These are phyloP conservation scores for Candida mattraensis DNA, from an alignment of 805 yeast species.

Conservation along the genomic window DNA sequence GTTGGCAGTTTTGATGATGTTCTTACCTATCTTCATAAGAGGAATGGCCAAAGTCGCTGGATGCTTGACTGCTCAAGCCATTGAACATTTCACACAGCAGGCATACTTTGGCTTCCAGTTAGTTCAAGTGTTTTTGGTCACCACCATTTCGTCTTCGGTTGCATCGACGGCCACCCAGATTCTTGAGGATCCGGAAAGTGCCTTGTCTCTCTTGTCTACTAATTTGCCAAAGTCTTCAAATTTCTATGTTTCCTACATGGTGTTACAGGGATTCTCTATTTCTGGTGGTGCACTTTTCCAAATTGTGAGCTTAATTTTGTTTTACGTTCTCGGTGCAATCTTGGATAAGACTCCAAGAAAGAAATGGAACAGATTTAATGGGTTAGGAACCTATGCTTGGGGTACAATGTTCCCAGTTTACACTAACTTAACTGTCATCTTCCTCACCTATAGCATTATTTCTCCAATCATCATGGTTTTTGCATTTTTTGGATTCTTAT, in stretches of 20 bases:
- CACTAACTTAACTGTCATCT: slow-evolving; percentile 67
- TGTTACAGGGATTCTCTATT: slow-evolving; percentile 66
- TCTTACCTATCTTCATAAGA: slow-evolving; percentile 66
- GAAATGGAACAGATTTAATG: slow-evolving; percentile 59
- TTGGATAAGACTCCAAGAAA: slow-evolving; percentile 68
- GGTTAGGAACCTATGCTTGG: slow-evolving; percentile 57
- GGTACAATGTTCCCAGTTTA: slow-evolving; percentile 80
- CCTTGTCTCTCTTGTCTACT: slow-evolving; percentile 59
- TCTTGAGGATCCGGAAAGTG: slow-evolving; percentile 55
- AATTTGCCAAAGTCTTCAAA: slow-evolving; percentile 73
- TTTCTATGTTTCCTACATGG: slow-evolving; percentile 66
- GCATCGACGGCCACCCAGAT: slow-evolving; percentile 65
- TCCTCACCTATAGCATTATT: slow-evolving; percentile 66
- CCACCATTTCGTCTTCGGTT: slow-evolving; percentile 71
- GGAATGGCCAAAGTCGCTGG: slow-evolving; percentile 62
- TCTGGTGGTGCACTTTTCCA: slow-evolving; percentile 68
- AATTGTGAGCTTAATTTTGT: slow-evolving; percentile 55
- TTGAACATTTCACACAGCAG: slow-evolving; percentile 66
- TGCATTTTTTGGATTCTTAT: slow-evolving; percentile 64
- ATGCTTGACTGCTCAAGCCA: slow-evolving; percentile 51
- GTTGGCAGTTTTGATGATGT: slow-evolving; percentile 62
- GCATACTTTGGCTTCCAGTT: slow-evolving; percentile 70
- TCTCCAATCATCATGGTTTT: slow-evolving; percentile 83
- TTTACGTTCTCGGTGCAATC: slow-evolving; percentile 54
- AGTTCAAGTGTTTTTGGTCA: slow-evolving; percentile 68